phyloP scores from a whole-genome alignment of 2,329 filamentous ascomycete genomes.

The Trichoderma atrobrunneum region DNA sequence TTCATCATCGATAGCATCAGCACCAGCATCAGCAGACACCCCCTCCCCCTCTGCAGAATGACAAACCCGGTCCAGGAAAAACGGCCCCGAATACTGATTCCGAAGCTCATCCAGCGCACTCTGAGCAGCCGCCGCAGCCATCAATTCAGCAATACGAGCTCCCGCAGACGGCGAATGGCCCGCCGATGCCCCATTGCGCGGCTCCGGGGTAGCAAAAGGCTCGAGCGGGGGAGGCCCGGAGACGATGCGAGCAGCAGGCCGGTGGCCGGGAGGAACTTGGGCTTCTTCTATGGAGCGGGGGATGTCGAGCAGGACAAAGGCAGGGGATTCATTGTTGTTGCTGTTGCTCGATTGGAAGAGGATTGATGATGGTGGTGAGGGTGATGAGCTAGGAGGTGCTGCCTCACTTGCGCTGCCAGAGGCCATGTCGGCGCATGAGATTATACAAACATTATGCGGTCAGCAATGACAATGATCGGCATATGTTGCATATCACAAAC shows the following conservation, averaged over 20 bases:
- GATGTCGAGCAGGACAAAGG: slow-evolving; percentile 63
- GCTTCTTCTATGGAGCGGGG: slow-evolving; percentile 66
- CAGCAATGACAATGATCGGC: neutral
- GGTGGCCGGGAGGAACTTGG: slow-evolving; percentile 49
- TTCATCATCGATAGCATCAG: neutral
- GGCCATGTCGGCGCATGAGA: neutral
- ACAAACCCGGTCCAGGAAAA: slow-evolving; percentile 44
- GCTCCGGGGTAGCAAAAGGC: slow-evolving; percentile 54
- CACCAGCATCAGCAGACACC: neutral
- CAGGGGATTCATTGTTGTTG: slow-evolving; percentile 30
- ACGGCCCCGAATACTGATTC: slow-evolving; percentile 41
- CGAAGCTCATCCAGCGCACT: slow-evolving; percentile 41
- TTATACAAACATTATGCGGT: neutral
- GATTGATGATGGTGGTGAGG: slow-evolving; percentile 26
- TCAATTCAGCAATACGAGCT: slow-evolving; percentile 53
- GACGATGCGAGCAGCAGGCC: slow-evolving; percentile 41
- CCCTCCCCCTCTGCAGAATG: slow-evolving; percentile 13
- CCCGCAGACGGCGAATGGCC: slow-evolving; percentile 35
- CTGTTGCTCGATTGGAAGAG: slow-evolving; percentile 31
- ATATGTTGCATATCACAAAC: neutral
- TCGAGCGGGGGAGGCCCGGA: slow-evolving; percentile 43
- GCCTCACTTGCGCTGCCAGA: neutral
- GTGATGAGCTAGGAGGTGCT: neutral
- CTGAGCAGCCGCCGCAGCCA: slow-evolving; percentile 48
- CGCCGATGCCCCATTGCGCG: slow-evolving; percentile 28